Evolutionary conservation across 1,139 yeast genomes (phyloP), one percentile per base, ranked within the genome.

Genomic region (Geotrichum australiense): DNA sequence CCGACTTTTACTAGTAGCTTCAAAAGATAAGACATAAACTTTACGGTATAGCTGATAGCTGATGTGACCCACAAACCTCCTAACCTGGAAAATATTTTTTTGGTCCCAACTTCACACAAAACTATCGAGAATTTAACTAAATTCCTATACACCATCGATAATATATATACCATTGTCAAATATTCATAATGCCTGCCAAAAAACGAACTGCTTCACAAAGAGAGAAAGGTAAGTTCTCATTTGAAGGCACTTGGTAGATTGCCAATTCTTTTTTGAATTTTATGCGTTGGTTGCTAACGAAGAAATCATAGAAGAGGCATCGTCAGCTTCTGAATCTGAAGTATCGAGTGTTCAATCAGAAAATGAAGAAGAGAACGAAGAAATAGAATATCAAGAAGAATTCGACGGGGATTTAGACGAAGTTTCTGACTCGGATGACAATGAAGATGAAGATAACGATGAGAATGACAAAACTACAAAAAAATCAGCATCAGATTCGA

Each of bases 401-500:
- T 49, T 46, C 19, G 50, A 37, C 18, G 47, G 40, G 1, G 43
- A 27, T 6, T 35, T 16, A 43, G 51, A 50, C 30, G 48, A 39
- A 16, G 42, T 41, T 2, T 35, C 37, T 3, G 29, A n/a, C 16
- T 21, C 35, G 16, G 53, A 55, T 4, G 54, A 44, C 5, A 49
- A 39, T 18, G 51, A 43, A 11, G 52, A 34, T n/a, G 50, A 46
- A n/a, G 55, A 50, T 4, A 55, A 47, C 11, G 56, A 49, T 4
- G 59, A 51, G n/a, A 51, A 48, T 2, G 58, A 54, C 34, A 49
- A 39, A 15, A 58, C 52, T 19, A 53, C 43, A 7, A 57, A 50
- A 16, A 39, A 42, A 19, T 43, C 39, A 15, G 61, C 58, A 41
- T 43, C 65, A 61, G 42, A 69, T n/a, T n/a, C n/a, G n/a, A n/a